A percentile compares a stretch with the other conserved stretches of the same genome.
Conservation (phyloP, 306 rosid species). For the Elaeagnus macrophylla region DNA sequence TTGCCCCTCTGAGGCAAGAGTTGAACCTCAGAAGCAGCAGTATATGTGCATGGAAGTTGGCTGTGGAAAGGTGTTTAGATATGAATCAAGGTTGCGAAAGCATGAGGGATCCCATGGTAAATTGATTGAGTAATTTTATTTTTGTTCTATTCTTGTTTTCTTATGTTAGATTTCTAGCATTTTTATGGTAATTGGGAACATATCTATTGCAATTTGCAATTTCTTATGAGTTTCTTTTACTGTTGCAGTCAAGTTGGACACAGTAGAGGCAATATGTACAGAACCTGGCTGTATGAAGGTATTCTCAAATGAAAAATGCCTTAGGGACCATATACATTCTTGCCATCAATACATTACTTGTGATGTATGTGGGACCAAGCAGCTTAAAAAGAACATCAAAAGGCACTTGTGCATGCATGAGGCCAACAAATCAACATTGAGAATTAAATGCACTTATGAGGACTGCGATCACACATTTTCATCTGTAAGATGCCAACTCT, state of each 20-base stretch:
- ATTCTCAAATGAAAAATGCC: constrained; percentile 54
- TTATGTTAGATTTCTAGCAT: not conserved
- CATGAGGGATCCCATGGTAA: constrained; percentile 76
- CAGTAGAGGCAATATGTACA: constrained; percentile 53
- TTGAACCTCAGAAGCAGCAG: constrained; percentile 36
- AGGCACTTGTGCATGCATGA: constrained; percentile 58
- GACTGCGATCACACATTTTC: constrained; percentile 54
- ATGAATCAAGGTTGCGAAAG: constrained; percentile 42
- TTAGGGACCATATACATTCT: constrained; percentile 50
- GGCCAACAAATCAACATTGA: constrained; percentile 13
- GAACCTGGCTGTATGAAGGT: constrained; percentile 66
- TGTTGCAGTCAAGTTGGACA: constrained; percentile 55
- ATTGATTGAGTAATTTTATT: constrained; percentile 4
- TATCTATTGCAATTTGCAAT: not conserved
- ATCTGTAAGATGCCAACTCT: constrained; percentile 35
- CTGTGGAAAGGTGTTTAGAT: constrained; percentile 63
- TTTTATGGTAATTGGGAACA: not conserved
- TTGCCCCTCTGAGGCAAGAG: constrained; percentile 8
- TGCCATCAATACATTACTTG: constrained; percentile 59
- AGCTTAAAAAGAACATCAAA: constrained; percentile 66
- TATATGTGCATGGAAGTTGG: constrained; percentile 52
- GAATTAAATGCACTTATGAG: constrained; percentile 38
- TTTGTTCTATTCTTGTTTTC: not conserved
- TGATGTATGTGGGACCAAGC: constrained; percentile 51
- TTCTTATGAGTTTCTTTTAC: constrained; percentile 7